phyloP scores from a whole-genome alignment of 352 stramenopile species.

The Plasmopara viticola region DNA sequence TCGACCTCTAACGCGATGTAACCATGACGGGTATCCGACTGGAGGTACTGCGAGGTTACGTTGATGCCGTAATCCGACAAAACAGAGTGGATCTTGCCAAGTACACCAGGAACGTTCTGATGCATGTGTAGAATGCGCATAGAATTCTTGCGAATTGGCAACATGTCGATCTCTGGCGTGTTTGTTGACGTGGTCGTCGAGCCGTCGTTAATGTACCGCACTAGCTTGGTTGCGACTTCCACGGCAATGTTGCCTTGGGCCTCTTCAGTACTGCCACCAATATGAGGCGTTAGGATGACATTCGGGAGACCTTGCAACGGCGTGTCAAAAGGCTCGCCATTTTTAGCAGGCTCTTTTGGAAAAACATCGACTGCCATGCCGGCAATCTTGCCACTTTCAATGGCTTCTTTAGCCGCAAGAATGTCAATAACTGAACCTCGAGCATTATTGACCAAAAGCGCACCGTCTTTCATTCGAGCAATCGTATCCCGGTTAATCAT shows the following conservation, averaged over 20 bases:
- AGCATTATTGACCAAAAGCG: constrained; percentile 93
- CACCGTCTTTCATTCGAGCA: constrained; percentile 88
- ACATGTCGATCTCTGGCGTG: constrained; percentile 77
- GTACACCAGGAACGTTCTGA: constrained; percentile 77
- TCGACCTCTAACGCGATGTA: constrained; percentile 83
- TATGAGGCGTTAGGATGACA: constrained; percentile 92
- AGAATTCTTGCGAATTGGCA: constrained; percentile 61
- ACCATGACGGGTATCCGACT: constrained; percentile 71
- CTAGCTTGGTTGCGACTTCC: constrained; percentile 72
- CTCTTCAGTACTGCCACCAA: constrained; percentile 94
- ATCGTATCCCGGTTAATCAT: constrained; percentile 90
- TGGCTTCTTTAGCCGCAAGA: constrained; percentile 85
- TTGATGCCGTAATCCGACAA: constrained; percentile 82
- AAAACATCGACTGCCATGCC: constrained; percentile 88
- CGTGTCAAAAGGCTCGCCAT: constrained; percentile 80
- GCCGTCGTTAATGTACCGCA: constrained; percentile 79
- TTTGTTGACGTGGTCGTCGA: constrained; percentile 76
- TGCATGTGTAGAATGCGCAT: constrained; percentile 86
- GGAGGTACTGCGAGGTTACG: constrained; percentile 80
- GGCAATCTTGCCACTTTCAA: constrained; percentile 79
- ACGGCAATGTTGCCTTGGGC: constrained; percentile 90
- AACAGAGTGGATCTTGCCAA: constrained; percentile 83
- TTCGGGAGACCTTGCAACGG: constrained; percentile 89
- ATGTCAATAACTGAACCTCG: constrained; percentile 93
- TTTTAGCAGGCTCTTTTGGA: constrained; percentile 79